These are phyloP conservation scores for Zymoseptoria ardabiliae DNA, from an alignment of 2,329 filamentous ascomycete genomes.

Conservation along the genomic window DNA sequence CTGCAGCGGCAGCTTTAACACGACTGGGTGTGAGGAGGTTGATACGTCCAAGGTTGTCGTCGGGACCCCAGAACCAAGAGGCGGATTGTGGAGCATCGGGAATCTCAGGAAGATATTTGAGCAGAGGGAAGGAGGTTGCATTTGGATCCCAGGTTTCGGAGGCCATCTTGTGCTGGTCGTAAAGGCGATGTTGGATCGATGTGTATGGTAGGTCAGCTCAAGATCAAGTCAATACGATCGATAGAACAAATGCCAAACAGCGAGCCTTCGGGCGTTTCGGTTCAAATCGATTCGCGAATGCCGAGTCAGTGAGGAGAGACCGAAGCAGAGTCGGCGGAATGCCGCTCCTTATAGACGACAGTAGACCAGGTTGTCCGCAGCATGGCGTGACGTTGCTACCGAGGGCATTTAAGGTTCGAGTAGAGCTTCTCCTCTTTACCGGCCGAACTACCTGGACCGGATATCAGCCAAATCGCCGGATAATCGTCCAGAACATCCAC, in stretches of 20 bases:
- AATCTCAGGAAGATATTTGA: conserved; percentile 47
- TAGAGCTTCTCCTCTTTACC: background rate
- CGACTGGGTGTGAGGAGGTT: conserved; percentile 51
- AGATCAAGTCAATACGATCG: background rate
- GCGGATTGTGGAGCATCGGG: conserved; percentile 47
- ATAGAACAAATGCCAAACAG: background rate
- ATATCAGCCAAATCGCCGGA: background rate
- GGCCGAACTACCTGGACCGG: no score
- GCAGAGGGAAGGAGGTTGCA: conserved; percentile 44
- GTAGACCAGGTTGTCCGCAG: no score
- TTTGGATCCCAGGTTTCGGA: conserved; percentile 38
- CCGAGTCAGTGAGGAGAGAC: background rate
- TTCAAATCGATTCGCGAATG: background rate
- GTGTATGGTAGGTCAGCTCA: background rate
- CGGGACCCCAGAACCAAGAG: conserved; percentile 54
- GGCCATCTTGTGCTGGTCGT: conserved; percentile 2
- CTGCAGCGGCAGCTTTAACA: conserved; percentile 46
- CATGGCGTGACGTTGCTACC: background rate
- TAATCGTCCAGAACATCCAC: background rate
- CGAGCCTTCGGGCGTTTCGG: background rate
- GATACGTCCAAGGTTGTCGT: conserved; percentile 48
- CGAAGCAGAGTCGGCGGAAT: background rate
- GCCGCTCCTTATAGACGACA: background rate
- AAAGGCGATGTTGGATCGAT: background rate
- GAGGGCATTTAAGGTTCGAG: background rate